A percentile compares a stretch with the other conserved stretches of the same genome.
phyloP scores from a whole-genome alignment of 306 rosid genomes.

The Cucumis cinereus region DNA sequence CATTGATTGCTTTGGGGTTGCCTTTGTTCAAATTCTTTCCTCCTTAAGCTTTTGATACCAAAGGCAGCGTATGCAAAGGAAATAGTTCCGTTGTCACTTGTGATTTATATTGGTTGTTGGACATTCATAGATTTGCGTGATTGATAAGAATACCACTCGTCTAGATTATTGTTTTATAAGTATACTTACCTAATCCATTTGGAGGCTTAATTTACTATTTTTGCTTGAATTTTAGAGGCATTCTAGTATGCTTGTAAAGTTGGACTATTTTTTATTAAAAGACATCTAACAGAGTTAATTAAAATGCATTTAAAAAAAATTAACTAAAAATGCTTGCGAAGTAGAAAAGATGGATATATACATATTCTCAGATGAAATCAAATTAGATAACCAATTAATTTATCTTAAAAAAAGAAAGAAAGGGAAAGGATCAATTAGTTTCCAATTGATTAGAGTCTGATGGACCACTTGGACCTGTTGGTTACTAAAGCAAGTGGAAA shows the following conservation, averaged over 20 bases:
- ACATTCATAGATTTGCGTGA: not conserved
- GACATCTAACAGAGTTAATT: not conserved
- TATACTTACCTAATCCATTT: not conserved
- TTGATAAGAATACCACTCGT: not conserved
- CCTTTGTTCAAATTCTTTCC: not conserved
- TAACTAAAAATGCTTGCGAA: not conserved
- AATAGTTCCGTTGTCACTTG: not conserved
- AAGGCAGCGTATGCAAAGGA: not conserved
- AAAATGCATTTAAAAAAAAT: not conserved
- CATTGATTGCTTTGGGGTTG: not conserved
- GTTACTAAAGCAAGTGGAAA: not conserved
- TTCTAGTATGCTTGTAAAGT: not conserved
- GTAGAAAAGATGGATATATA: not conserved
- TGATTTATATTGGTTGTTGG: not conserved
- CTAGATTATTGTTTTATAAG: not conserved
- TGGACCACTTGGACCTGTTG: not conserved
- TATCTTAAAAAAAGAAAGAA: not conserved
- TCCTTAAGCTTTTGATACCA: not conserved
- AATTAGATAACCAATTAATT: not conserved
- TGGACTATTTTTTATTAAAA: not conserved
- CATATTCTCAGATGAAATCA: not conserved
- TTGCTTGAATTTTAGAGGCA: not conserved
- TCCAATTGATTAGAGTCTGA: not conserved
- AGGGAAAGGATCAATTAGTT: not conserved
- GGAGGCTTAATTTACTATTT: not conserved